These are phyloP conservation scores for Leccinum uliginosum DNA, from an alignment of 768 basidiomycete species.

Conservation along the genomic window DNA sequence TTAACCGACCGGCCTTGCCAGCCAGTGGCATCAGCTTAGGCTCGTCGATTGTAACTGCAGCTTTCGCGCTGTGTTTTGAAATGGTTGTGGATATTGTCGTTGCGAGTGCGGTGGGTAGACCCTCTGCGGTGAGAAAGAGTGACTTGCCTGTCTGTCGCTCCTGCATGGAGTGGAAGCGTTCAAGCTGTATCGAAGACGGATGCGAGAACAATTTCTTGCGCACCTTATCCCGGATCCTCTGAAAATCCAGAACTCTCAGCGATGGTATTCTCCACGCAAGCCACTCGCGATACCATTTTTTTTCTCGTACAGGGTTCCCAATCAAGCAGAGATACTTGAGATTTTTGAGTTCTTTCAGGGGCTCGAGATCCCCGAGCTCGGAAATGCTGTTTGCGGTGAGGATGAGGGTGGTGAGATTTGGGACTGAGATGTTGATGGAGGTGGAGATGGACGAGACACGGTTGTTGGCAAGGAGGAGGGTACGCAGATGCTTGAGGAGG, in stretches of 20 bases:
- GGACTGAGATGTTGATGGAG: slow-evolving; percentile 77
- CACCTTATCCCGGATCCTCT: slow-evolving; percentile 93
- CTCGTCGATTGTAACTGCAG: slow-evolving; percentile 67
- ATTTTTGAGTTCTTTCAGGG: slow-evolving; percentile 68
- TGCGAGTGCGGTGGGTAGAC: slow-evolving; percentile 73
- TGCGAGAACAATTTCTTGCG: slow-evolving; percentile 37
- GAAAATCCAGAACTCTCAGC: slow-evolving; percentile 91
- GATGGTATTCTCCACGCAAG: slow-evolving; percentile 83
- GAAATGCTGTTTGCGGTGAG: slow-evolving; percentile 78
- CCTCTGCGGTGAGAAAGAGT: slow-evolving; percentile 78
- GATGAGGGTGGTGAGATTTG: slow-evolving; percentile 78
- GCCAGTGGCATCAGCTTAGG: slow-evolving; percentile 54
- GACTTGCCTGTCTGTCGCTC: slow-evolving; percentile 73
- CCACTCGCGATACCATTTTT: slow-evolving; percentile 97
- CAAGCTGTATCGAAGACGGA: slow-evolving; percentile 22
- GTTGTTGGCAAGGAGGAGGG: slow-evolving; percentile 87
- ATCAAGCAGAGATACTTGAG: slow-evolving; percentile 74
- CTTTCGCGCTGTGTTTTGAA: slow-evolving; percentile 61
- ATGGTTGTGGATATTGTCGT: slow-evolving; percentile 72
- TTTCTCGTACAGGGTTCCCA: slow-evolving; percentile 83
- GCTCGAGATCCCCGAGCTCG: slow-evolving; percentile 83
- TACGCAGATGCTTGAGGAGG: slow-evolving; percentile 76
- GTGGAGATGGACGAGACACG: slow-evolving; percentile 79
- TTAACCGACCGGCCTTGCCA: slow-evolving; percentile 76
- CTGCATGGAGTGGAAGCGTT: slow-evolving; percentile 40